Percentiles rank a stretch among this genome's conserved stretches.
phyloP scores from a whole-genome alignment of 2,329 filamentous ascomycete genomes.

The Sporothrix dimorphospora region DNA sequence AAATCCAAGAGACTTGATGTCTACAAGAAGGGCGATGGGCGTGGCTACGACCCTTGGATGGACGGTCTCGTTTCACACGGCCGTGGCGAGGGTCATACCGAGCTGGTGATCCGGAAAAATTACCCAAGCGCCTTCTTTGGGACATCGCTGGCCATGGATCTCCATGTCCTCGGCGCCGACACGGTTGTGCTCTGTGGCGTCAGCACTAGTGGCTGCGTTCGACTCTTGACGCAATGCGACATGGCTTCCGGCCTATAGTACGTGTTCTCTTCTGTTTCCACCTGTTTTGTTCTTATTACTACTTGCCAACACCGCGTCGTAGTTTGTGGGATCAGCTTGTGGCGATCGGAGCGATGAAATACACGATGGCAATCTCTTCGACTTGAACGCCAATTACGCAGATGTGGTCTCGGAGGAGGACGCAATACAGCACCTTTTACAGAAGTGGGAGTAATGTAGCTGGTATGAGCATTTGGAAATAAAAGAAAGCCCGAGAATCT shows the following conservation, averaged over 20 bases:
- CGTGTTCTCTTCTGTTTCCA: not conserved
- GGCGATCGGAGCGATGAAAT: not conserved
- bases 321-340: not conserved
- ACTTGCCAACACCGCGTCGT: not conserved
- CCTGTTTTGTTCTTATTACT: not conserved
- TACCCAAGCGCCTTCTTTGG: not conserved
- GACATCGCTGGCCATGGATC: not conserved
- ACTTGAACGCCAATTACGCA: not conserved
- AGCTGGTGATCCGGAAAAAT: not conserved
- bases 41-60: not conserved
- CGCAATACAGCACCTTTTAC: not conserved
- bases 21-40: not conserved
- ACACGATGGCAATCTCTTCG: not conserved
- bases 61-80: not conserved
- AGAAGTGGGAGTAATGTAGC: not conserved
- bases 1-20: not conserved
- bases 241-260: not conserved
- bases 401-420: not conserved
- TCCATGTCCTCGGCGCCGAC: not conserved
- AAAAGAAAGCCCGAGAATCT: too few relatives aligned
- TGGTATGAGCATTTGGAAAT: too few relatives aligned
- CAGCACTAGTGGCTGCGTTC: not conserved
- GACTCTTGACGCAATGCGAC: not conserved
- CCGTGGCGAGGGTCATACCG: not conserved
- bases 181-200: not conserved